These are phyloP conservation scores for Naganishia vishniacii DNA, from an alignment of 768 basidiomycete genomes.

Conservation along the genomic window DNA sequence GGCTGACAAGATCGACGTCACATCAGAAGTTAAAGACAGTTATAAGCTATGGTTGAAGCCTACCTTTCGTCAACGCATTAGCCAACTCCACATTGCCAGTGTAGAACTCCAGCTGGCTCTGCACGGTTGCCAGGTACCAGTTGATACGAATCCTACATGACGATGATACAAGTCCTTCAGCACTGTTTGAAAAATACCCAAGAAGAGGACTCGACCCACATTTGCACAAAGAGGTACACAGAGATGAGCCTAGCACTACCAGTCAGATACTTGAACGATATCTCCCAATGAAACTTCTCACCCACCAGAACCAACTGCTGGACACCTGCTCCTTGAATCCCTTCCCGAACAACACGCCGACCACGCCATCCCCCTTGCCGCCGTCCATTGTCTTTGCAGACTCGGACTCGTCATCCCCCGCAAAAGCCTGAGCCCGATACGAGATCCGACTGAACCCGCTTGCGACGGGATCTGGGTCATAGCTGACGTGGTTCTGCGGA, in stretches of 20 bases:
- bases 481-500: constrained; percentile 8
- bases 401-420: constrained; percentile 34
- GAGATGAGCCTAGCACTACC: constrained; percentile 31
- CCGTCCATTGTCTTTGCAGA: constrained; percentile 27
- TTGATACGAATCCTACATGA: constrained; percentile 46
- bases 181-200: too few relatives aligned
- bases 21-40: background rate
- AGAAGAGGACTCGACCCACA: constrained; percentile 38
- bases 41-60: background rate
- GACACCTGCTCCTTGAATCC: constrained; percentile 40
- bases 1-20: constrained; percentile 28
- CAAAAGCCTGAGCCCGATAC: constrained; percentile 30
- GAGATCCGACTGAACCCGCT: constrained; percentile 38
- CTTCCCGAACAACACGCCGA: constrained; percentile 45
- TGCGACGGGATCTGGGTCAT: constrained; percentile 21
- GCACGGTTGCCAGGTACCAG: constrained; percentile 48
- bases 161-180: background rate
- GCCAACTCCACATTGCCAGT: constrained; percentile 40
- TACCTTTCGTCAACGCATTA: constrained; percentile 38
- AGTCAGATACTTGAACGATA: background rate
- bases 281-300: background rate
- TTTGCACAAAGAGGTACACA: constrained; percentile 46
- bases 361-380: constrained; percentile 33
- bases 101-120: constrained; percentile 45
- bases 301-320: constrained; percentile 47